Conservation (phyloP, 352 stramenopile genomes). For the Phytophthora chlamydospora region DNA sequence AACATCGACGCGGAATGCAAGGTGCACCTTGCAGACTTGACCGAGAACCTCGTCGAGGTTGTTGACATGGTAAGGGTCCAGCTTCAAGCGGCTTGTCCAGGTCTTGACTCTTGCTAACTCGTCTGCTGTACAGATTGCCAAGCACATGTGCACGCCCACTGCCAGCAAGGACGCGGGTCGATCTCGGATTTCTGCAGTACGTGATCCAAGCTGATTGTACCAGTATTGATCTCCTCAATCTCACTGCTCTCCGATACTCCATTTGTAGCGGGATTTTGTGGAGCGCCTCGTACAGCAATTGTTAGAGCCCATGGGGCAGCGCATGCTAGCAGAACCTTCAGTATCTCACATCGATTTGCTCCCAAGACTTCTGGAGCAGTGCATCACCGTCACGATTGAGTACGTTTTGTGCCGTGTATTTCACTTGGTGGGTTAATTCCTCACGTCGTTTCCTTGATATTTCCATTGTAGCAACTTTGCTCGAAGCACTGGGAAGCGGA, state of each 20-base stretch:
- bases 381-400: constrained; percentile 62
- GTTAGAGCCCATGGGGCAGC: constrained; percentile 51
- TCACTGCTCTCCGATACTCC: constrained; percentile 2
- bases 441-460: not conserved
- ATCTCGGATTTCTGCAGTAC: constrained; percentile 34
- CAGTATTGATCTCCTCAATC: not conserved
- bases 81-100: not conserved
- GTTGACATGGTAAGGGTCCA: constrained; percentile 39
- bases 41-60: constrained; percentile 59
- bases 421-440: no score
- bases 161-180: constrained; percentile 25
- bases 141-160: constrained; percentile 36
- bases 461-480: constrained; percentile 28
- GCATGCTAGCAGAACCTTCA: constrained; percentile 48
- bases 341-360: constrained; percentile 50
- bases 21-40: constrained; percentile 56
- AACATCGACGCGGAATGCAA: constrained; percentile 55
- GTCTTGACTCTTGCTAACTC: not conserved
- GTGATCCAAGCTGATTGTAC: not conserved
- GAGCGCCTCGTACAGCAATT: constrained; percentile 57
- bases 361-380: constrained; percentile 58
- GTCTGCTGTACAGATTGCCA: constrained; percentile 33
- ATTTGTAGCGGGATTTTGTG: constrained; percentile 54
- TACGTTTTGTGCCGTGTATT: constrained; percentile 22
- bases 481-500: constrained; percentile 48